Conservation (phyloP, 176 grass and related monocot species). For the Raddia distichophylla region DNA sequence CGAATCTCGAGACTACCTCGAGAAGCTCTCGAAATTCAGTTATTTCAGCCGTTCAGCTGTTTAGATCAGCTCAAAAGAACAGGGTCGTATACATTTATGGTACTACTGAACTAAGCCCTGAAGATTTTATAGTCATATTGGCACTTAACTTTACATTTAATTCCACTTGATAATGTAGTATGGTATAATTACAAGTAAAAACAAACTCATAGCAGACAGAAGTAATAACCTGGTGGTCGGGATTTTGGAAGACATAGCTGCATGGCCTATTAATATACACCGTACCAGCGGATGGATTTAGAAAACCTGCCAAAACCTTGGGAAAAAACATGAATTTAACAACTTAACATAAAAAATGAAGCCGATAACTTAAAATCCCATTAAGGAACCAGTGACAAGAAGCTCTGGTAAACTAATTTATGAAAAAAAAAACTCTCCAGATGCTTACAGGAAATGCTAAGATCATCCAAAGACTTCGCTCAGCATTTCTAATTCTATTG, state of each 20-base stretch:
- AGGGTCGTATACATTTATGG: no score
- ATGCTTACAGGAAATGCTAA: no score
- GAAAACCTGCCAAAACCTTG: slow-evolving; percentile 85
- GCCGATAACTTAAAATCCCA: slow-evolving; percentile 3
- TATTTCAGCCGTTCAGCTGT: no score
- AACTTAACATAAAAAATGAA: slow-evolving; percentile 8
- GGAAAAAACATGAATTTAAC: slow-evolving; percentile 29
- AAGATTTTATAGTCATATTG: background rate
- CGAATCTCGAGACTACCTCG: no score
- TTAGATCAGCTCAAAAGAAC: no score
- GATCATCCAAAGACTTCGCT: background rate
- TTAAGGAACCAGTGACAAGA: slow-evolving; percentile 4
- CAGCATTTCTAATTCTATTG: background rate
- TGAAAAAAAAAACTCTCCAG: background rate
- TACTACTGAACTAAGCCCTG: slow-evolving; percentile 1
- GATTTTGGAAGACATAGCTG: slow-evolving; percentile 99
- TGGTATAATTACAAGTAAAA: slow-evolving; percentile 5
- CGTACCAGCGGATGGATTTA: slow-evolving; percentile 58
- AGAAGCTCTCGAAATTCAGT: no score
- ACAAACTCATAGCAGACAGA: background rate
- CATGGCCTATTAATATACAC: slow-evolving; percentile 64
- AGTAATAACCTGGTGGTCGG: slow-evolving; percentile 83
- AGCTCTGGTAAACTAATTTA: slow-evolving; percentile 6
- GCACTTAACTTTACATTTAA: background rate
- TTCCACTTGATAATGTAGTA: background rate